phyloP scores from a whole-genome alignment of 768 basidiomycete genomes.

The Lyophyllum atratum region DNA sequence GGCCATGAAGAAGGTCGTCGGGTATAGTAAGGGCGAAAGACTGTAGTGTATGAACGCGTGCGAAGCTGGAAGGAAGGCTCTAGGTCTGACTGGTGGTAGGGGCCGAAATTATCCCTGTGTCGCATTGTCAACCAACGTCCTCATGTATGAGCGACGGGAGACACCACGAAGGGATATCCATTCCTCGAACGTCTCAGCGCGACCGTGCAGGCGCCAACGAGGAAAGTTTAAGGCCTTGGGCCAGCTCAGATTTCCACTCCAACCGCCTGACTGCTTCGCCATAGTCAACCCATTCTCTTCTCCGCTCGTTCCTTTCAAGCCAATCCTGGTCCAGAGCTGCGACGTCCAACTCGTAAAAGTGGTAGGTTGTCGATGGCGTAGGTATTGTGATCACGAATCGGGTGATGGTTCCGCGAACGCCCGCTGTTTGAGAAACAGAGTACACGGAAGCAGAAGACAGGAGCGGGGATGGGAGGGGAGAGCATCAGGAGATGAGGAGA shows the following conservation, averaged over 20 bases:
- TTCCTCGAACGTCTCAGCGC: conserved; percentile 19
- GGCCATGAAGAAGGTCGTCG: conserved; percentile 14
- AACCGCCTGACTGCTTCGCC: conserved; percentile 75
- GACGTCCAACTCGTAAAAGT: conserved; percentile 90
- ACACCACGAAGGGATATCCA: conserved; percentile 1
- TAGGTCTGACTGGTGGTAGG: conserved; percentile 20
- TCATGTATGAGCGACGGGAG: conserved; percentile 3
- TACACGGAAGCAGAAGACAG: conserved; percentile 25
- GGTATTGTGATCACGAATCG: conserved; percentile 84
- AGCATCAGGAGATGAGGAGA: conserved; percentile 73
- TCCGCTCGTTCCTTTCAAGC: conserved; percentile 79
- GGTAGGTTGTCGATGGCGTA: conserved; percentile 78
- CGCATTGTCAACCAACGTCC: conserved; percentile 2
- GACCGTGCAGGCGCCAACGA: conserved; percentile 55
- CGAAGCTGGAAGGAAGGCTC: conserved; percentile 24
- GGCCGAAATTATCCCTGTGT: conserved; percentile 17
- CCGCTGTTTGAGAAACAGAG: conserved; percentile 57
- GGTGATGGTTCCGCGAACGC: conserved; percentile 84
- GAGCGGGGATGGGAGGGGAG: conserved; percentile 39
- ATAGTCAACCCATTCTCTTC: conserved; percentile 87
- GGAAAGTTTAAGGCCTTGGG: conserved; percentile 71
- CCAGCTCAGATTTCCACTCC: conserved; percentile 85
- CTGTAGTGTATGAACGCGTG: conserved; percentile 29
- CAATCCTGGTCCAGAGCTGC: conserved; percentile 74
- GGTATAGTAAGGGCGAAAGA: conserved; percentile 21